phyloP scores from a whole-genome alignment of 805 yeast species.

The Zygotorulaspora danielsina region DNA sequence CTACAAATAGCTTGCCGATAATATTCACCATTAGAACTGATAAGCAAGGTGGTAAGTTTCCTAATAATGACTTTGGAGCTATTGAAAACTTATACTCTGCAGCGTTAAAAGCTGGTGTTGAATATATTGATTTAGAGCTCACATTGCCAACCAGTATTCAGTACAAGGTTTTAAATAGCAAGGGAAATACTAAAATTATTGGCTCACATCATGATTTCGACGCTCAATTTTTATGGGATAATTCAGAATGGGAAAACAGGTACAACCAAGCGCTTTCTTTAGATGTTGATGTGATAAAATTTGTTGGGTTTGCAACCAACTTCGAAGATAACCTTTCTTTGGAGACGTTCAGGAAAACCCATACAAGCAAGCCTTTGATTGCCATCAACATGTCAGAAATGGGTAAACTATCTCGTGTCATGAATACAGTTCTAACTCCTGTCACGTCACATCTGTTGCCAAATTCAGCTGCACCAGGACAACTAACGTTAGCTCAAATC shows the following conservation, averaged over 20 bases:
- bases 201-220: conserved; percentile 78
- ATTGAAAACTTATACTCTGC: conserved; percentile 50
- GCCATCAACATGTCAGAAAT: conserved; percentile 74
- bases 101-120: conserved; percentile 76
- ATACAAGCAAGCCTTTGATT: conserved; percentile 58
- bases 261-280: conserved; percentile 62
- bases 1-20: conserved; percentile 62
- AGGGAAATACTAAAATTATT: conserved; percentile 64
- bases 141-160: conserved; percentile 56
- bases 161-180: conserved; percentile 47
- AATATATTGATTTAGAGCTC: conserved; percentile 75
- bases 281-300: conserved; percentile 71
- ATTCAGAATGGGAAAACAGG: conserved; percentile 68
- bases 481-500: conserved; percentile 61
- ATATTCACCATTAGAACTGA: conserved; percentile 74
- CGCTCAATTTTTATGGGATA: conserved; percentile 60
- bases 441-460: conserved; percentile 71
- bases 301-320: conserved; percentile 69
- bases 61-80: conserved; percentile 48
- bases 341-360: conserved; percentile 61
- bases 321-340: conserved; percentile 65
- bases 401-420: conserved; percentile 77
- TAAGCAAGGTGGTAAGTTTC: conserved; percentile 79
- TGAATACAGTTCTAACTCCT: conserved; percentile 76
- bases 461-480: conserved; percentile 75